Evolutionary conservation across 306 rosid species (phyloP), one percentile per base, ranked within the genome.

Genomic region (Rosa rugosa): DNA sequence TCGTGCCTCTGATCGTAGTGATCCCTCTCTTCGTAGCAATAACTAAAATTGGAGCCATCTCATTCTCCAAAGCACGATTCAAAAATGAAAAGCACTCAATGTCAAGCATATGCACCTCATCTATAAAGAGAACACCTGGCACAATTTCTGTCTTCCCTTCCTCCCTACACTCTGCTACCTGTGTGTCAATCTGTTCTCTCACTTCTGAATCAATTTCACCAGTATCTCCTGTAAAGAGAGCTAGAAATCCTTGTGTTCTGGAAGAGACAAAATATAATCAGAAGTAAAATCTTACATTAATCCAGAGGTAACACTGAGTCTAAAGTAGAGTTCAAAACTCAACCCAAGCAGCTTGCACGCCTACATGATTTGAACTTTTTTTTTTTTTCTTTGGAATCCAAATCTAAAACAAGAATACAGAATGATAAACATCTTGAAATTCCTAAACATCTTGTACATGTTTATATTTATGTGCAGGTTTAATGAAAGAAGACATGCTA

Each of bases 141-240:
- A 93, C 94, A 56, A 95, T 93, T 83, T 95, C 98, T 18, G 98
- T 98, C 82, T 95, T 93, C 81, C 98, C 98, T 90, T 95, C 99
- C 81, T 95, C 98, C 74, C 92, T 91, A 98, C 99, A 95, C 77
- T 95, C 97, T 31, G 99, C 99, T 49, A 95, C 99, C 82, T 95
- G 93, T 20, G 98, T 95, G 89, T 95, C 96, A 27, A 4, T 95
- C 79, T 95, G 99, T 81, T 95, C 99, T 80, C 98, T 93, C 79
- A 95, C 99, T 89, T 93, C 98, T 64, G 98, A 89, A 27, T 96
- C 97, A 75, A 95, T 93, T 87, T 93, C 99, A 71, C 99, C 99
- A 5, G 99, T 93, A 77, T 95, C 99, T 44, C 99, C 99, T 4
- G 98, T 91, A 85, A 95, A 93, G 77, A 90, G 94, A 63, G 99